Evolutionary conservation across 371 early-diverging fungal species (phyloP).

Genomic region (Mucor circinelloides): DNA sequence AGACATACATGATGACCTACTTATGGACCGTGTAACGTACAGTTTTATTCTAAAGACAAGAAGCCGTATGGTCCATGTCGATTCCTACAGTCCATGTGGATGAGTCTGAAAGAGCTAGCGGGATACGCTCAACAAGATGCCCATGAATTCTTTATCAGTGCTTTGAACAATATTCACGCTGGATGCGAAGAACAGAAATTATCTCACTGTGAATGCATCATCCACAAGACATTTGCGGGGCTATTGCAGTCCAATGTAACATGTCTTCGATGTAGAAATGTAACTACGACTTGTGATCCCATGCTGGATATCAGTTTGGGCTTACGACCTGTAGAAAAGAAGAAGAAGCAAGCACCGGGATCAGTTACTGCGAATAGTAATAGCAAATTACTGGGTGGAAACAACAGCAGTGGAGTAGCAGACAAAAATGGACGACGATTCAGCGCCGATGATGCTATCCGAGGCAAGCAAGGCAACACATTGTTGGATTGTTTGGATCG

Average conservation of each 20-base stretch:
- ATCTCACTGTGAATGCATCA: constrained; percentile 77
- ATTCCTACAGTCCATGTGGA: constrained; percentile 91
- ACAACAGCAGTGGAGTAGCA: not conserved
- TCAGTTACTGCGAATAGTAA: not conserved
- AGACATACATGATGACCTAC: not conserved
- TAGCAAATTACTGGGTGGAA: constrained; percentile 6
- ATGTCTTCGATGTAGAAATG: constrained; percentile 81
- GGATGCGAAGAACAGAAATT: constrained; percentile 42
- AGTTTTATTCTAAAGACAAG: constrained; percentile 74
- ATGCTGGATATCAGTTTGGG: constrained; percentile 93
- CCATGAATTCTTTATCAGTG: constrained; percentile 94
- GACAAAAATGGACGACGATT: constrained; percentile 20
- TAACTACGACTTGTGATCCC: constrained; percentile 83
- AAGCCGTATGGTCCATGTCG: constrained; percentile 82
- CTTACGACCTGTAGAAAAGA: constrained; percentile 57
- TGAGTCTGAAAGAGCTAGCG: constrained; percentile 81
- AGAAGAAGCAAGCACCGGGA: constrained; percentile 22
- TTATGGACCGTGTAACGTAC: not conserved
- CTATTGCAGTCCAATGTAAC: constrained; percentile 87
- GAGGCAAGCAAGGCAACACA: constrained; percentile 40
- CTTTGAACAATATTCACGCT: constrained; percentile 86
- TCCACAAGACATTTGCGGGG: constrained; percentile 93
- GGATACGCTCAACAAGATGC: constrained; percentile 96
- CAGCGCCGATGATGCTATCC: constrained; percentile 6
- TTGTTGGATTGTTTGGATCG: constrained; percentile 64